Evolutionary conservation across 2,329 filamentous ascomycete species (phyloP).

Genomic region (Apiospora hydei): DNA sequence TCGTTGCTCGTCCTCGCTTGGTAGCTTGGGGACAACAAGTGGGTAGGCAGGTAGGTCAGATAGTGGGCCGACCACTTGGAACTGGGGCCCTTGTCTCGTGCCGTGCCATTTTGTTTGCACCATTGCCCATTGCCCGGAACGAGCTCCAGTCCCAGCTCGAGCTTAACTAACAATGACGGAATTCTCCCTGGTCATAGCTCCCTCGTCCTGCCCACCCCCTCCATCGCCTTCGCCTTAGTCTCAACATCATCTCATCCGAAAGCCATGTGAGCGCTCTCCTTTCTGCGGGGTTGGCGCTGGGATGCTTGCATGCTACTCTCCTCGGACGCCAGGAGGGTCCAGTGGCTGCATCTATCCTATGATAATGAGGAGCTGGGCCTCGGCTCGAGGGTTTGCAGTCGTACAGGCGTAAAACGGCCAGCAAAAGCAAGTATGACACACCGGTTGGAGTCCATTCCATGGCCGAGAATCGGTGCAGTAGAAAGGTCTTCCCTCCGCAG

Average conservation of each 20-base stretch:
- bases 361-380: not conserved
- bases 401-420: not conserved
- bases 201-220: not conserved
- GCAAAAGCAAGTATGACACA: not conserved
- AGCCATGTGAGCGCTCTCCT: constrained; percentile 16
- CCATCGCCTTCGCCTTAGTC: not conserved
- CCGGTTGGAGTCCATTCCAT: not conserved
- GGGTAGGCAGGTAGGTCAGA: not conserved
- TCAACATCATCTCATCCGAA: not conserved
- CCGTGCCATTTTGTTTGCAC: not conserved
- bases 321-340: not conserved
- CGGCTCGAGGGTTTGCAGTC: not conserved
- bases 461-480: not conserved
- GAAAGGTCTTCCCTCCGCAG: not conserved
- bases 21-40: not conserved
- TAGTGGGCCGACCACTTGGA: not conserved
- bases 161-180: constrained; percentile 15
- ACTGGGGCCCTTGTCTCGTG: constrained; percentile 3
- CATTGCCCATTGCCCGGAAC: not conserved
- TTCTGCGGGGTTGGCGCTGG: constrained; percentile 14
- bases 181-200: constrained; percentile 11
- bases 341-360: not conserved
- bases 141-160: not conserved
- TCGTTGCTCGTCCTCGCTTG: not conserved
- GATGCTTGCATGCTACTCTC: not conserved